Percentiles rank a stretch among this genome's conserved stretches.
phyloP scores from a whole-genome alignment of 2,329 filamentous ascomycete genomes.

The Beauveria caledonica region DNA sequence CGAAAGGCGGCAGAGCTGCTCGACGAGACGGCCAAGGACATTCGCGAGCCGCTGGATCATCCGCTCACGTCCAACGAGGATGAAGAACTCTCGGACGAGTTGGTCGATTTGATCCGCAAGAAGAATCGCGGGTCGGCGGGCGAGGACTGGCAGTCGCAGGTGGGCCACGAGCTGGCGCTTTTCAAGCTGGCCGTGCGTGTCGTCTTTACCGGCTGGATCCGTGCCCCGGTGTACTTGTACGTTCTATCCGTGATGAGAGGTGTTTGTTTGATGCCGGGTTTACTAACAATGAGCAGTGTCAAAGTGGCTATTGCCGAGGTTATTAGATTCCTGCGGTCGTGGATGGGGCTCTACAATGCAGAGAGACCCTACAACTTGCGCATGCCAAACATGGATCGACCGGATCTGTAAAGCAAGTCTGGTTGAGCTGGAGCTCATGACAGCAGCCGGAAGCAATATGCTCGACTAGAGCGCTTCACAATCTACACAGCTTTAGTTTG shows the following conservation, averaged over 20 bases:
- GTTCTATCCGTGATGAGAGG: not conserved
- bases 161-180: constrained; percentile 2
- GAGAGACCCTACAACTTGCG: not conserved
- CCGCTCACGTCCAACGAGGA: constrained; percentile 16
- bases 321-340: not conserved
- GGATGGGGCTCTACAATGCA: constrained; percentile 5
- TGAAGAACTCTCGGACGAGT: constrained; percentile 20
- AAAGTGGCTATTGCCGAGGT: not conserved
- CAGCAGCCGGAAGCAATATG: not conserved
- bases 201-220: constrained; percentile 4
- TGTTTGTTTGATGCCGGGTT: not conserved
- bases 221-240: constrained; percentile 1
- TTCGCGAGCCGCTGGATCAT: constrained; percentile 17
- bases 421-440: not conserved
- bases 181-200: constrained; percentile 6
- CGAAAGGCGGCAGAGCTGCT: constrained; percentile 18
- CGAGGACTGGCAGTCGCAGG: not conserved
- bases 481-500: too few species aligned
- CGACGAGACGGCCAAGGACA: constrained; percentile 21
- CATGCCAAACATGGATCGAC: constrained; percentile 6
- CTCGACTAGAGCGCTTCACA: not conserved
- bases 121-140: not conserved
- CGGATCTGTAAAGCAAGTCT: not conserved
- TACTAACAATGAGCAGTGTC: not conserved
- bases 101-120: constrained; percentile 8